phyloP scores from a whole-genome alignment of 106 monocot genomes.

The Phalaenopsis equestris region DNA sequence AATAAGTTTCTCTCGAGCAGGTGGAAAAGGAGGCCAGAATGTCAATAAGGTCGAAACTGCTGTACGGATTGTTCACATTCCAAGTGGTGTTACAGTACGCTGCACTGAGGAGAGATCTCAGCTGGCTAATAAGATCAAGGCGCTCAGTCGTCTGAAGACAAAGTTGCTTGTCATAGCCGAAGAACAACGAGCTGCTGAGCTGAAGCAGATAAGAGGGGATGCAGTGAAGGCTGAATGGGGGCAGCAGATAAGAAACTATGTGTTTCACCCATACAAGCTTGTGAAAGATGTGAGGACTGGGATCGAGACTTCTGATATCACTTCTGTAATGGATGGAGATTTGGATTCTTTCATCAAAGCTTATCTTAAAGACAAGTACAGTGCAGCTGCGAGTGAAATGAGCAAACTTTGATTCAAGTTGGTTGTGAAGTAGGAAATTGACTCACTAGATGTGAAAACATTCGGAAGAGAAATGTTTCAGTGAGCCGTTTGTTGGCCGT shows the following conservation, averaged over 20 bases:
- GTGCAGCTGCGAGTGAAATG: not conserved
- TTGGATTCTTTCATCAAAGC: constrained; percentile 81
- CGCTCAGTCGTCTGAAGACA: constrained; percentile 88
- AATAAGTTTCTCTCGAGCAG: constrained; percentile 72
- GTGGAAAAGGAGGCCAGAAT: constrained; percentile 96
- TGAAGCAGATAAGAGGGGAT: constrained; percentile 90
- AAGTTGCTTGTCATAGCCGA: constrained; percentile 84
- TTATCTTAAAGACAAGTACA: constrained; percentile 73
- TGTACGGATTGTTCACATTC: constrained; percentile 87
- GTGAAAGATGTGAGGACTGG: constrained; percentile 92
- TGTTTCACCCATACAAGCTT: constrained; percentile 98
- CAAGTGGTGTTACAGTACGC: constrained; percentile 82
- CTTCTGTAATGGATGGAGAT: constrained; percentile 91
- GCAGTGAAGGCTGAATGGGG: constrained; percentile 98
- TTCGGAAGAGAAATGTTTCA: too few relatives aligned
- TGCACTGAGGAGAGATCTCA: constrained; percentile 95
- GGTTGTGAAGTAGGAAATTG: not conserved
- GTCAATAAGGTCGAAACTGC: constrained; percentile 99
- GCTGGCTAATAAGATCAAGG: constrained; percentile 83
- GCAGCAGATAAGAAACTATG: constrained; percentile 95
- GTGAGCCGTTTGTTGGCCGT: too few relatives aligned
- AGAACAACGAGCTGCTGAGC: constrained; percentile 91
- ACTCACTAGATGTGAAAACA: too few relatives aligned
- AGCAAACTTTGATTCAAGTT: not conserved
- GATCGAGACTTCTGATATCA: constrained; percentile 69